Conservation (phyloP, 345 rosid genomes). For the Excoecaria cochinchinensis region DNA sequence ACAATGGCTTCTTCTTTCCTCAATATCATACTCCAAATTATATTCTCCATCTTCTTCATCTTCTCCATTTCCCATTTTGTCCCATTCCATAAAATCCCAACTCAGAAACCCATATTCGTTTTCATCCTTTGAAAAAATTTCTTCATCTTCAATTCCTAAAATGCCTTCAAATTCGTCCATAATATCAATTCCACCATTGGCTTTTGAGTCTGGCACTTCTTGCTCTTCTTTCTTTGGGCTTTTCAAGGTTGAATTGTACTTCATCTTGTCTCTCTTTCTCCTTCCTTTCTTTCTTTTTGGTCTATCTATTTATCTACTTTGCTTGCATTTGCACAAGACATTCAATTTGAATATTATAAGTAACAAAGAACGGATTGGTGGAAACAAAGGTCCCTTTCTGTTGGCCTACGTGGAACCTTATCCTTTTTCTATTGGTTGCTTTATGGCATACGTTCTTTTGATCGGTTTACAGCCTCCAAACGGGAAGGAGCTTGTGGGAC, state of each 20-base stretch:
- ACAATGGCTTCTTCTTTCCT: not conserved
- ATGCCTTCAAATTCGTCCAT: conserved; percentile 35
- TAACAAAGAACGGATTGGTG: not conserved
- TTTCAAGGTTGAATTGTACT: conserved; percentile 31
- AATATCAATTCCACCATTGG: conserved; percentile 16
- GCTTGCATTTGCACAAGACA: not conserved
- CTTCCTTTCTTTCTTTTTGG: not conserved
- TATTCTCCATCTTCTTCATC: conserved; percentile 30
- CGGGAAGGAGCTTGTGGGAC: conserved; percentile 17
- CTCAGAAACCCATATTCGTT: conserved; percentile 10
- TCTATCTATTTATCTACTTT: not conserved
- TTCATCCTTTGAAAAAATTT: not conserved
- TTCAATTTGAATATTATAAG: not conserved
- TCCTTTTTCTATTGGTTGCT: conserved; percentile 33
- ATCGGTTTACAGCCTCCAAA: conserved; percentile 24
- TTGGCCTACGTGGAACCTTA: conserved; percentile 32
- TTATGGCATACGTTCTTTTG: not conserved
- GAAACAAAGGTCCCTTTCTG: not conserved
- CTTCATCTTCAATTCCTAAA: conserved; percentile 33
- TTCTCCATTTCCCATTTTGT: conserved; percentile 24
- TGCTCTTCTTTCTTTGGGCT: conserved; percentile 48
- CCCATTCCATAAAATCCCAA: conserved; percentile 48
- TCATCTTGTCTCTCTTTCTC: conserved; percentile 26
- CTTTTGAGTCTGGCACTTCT: conserved; percentile 27
- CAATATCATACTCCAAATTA: not conserved